These are phyloP conservation scores for Trapa incisa DNA, from an alignment of 345 rosid species.

Conservation along the genomic window DNA sequence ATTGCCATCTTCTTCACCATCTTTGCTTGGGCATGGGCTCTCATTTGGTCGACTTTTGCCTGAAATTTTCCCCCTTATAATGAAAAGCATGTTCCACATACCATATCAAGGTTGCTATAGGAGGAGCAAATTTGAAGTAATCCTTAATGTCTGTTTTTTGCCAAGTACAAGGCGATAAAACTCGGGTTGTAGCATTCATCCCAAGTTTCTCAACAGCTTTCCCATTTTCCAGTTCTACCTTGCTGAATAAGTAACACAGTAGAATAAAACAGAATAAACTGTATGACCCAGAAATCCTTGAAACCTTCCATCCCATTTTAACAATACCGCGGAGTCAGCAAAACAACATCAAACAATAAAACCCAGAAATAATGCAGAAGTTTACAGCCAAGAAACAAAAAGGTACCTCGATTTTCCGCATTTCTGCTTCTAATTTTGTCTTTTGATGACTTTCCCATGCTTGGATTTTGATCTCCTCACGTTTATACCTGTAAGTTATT, in stretches of 20 bases:
- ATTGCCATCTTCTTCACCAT: constrained; percentile 48
- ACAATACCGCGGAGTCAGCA: too few species aligned
- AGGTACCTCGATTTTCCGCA: constrained; percentile 52
- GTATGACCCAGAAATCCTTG: too few species aligned
- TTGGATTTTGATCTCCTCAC: constrained; percentile 63
- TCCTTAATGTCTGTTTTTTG: neutral
- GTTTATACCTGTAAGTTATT: constrained; percentile 33
- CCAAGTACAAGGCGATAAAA: neutral
- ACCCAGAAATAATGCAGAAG: neutral
- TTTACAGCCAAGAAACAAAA: neutral
- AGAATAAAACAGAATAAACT: too few species aligned
- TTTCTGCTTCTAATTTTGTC: constrained; percentile 57
- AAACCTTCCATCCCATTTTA: too few species aligned
- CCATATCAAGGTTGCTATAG: neutral
- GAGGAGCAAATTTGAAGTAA: neutral
- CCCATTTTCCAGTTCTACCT: too few species aligned
- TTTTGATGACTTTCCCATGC: constrained; percentile 77
- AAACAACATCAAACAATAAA: neutral
- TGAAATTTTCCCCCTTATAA: constrained; percentile 13
- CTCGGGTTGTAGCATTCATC: neutral
- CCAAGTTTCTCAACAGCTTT: neutral
- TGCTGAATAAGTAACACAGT: too few species aligned
- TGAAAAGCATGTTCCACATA: neutral
- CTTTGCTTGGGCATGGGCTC: constrained; percentile 47
- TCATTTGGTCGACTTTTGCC: constrained; percentile 51